Conservation (phyloP, 345 rosid genomes). For the Crucihimalaya himalaica region DNA sequence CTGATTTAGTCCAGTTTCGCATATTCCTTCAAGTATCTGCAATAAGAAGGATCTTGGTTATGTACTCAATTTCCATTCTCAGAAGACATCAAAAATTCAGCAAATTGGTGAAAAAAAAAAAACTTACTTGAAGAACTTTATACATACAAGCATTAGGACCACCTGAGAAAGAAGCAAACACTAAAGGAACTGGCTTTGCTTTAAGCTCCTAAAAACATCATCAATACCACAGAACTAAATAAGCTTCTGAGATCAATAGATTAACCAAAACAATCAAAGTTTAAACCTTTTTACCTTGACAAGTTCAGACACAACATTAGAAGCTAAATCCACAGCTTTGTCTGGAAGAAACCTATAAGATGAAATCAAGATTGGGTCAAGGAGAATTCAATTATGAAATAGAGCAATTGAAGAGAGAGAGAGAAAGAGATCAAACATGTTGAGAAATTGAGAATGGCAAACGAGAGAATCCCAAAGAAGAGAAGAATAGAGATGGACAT, state of each 20-base stretch:
- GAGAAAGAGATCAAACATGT: slow-evolving; percentile 50
- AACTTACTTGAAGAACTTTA: slow-evolving; percentile 83
- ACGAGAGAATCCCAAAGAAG: slow-evolving; percentile 74
- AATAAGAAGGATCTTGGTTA: slow-evolving; percentile 3
- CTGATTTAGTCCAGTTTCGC: slow-evolving; percentile 50
- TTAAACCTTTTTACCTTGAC: slow-evolving; percentile 50
- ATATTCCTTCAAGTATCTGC: slow-evolving; percentile 74
- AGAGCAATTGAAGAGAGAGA: not conserved
- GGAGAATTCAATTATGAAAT: not conserved
- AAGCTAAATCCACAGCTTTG: slow-evolving; percentile 69
- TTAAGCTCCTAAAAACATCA: slow-evolving; percentile 64
- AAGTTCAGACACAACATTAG: slow-evolving; percentile 60
- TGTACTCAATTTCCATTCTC: not conserved
- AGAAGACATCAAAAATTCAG: not conserved
- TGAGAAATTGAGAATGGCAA: slow-evolving; percentile 86
- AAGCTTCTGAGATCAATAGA: slow-evolving; percentile 9
- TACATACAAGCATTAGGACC: slow-evolving; percentile 94
- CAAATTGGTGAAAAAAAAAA: not conserved
- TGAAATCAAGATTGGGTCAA: slow-evolving; percentile 3
- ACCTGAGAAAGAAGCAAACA: slow-evolving; percentile 85
- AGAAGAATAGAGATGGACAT: slow-evolving; percentile 67
- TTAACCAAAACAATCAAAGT: not conserved
- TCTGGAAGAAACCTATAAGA: slow-evolving; percentile 81
- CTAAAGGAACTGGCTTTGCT: slow-evolving; percentile 69
- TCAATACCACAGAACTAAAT: slow-evolving; percentile 15